Evolutionary conservation across 805 yeast species (phyloP).

Genomic region (Zygotorulaspora danielsina): DNA sequence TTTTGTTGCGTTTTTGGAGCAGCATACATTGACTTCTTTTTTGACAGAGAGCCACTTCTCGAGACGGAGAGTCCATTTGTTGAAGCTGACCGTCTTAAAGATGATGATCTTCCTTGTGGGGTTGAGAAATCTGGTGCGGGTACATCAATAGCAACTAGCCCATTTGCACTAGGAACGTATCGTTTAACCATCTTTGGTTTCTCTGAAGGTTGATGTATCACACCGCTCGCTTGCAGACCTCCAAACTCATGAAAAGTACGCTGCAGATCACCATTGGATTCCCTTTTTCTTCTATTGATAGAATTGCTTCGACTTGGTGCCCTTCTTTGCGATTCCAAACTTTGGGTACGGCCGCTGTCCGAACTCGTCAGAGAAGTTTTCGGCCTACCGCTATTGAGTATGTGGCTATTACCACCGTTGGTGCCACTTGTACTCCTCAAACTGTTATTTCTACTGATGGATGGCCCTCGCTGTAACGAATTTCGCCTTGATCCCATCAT

Average conservation of each 20-base stretch:
- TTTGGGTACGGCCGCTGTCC: constrained; percentile 14
- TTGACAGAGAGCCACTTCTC: constrained; percentile 11
- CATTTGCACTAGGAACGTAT: constrained; percentile 71
- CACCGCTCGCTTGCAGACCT: constrained; percentile 27
- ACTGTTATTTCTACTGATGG: constrained; percentile 9
- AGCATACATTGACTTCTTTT: constrained; percentile 12
- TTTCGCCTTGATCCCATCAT: constrained; percentile 13
- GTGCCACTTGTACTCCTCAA: constrained; percentile 1
- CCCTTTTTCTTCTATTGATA: constrained; percentile 1
- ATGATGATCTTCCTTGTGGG: constrained; percentile 14
- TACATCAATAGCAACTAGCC: constrained; percentile 65
- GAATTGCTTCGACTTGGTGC: constrained; percentile 10
- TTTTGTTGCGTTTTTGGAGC: constrained; percentile 13
- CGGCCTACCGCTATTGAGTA: constrained; percentile 8
- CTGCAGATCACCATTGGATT: constrained; percentile 25
- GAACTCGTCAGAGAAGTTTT: constrained; percentile 6
- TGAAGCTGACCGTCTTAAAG: constrained; percentile 17
- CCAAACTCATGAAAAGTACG: constrained; percentile 35
- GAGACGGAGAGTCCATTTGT: constrained; percentile 9
- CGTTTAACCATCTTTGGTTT: constrained; percentile 51
- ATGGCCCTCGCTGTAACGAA: constrained; percentile 12
- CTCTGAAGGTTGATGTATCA: constrained; percentile 29
- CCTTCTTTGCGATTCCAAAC: constrained; percentile 16
- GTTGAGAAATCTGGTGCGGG: constrained; percentile 40
- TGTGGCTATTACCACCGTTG: constrained; percentile 6